Base-by-base conservation (phyloP, 345 rosid species). In the Capsella bursapastoris region DNA sequence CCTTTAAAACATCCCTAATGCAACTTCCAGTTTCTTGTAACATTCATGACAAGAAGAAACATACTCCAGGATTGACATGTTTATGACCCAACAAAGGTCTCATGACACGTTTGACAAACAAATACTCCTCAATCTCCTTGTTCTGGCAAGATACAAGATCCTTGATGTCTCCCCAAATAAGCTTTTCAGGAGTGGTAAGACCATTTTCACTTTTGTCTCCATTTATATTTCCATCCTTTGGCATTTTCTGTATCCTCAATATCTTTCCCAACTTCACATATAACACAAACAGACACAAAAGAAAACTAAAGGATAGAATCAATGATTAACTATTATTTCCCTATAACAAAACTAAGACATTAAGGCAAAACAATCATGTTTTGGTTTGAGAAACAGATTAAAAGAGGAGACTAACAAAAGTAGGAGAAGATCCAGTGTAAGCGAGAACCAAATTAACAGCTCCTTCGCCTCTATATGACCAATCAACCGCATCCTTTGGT, bases 391-490 rank as follows among this genome's bases (percentile, higher is more conserved):
- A 45, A 16, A 55, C 11, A 74, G 50, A 69, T 55, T 22, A 6
- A 32, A 66, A 2, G 11, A 31, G 64, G 44, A 62, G 61, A 75
- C 86, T 25, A 83, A 92, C 99, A 52, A 88, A 84, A 64, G 72
- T 18, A 1, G 96, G 89, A 72, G 88, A 89, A 1, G 97, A 85
- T 83, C 97, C 99, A 38, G 87, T 69, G 85, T 89, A 89, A 31
- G 90, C 89, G 64, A 95, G 91, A 68, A 95, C 94, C 74, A 92
- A 67, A 85, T 95, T 95, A 28, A 86, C 97, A 71, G 96, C 99
- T 68, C 98, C 99, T 84, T 95, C 99, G 27, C 97, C 97, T 85
- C 84, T 86, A 83, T 95, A 92, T 6, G 68, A 75, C 98, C 98
- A 94, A 81, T 87, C 92, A 48, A 80, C 79, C 7, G 90, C 97